These are phyloP conservation scores for Saccharomycopsis phalli DNA, from an alignment of 1,139 yeast species.

Conservation along the genomic window DNA sequence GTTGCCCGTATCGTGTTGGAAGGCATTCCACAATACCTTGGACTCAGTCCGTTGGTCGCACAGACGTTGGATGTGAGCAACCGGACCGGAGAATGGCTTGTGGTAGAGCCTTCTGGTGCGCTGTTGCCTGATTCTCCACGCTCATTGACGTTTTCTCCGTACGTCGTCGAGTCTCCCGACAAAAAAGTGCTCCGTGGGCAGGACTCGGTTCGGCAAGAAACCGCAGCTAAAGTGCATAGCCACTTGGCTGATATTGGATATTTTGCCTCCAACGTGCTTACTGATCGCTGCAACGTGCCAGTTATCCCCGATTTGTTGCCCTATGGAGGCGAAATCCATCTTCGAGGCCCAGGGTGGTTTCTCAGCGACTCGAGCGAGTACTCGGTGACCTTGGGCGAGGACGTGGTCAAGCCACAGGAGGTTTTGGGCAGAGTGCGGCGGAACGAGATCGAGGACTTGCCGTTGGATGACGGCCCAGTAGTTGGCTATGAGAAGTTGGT, in stretches of 20 bases:
- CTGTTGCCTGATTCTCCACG: constrained; percentile 35
- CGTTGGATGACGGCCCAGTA: constrained; percentile 26
- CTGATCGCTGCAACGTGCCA: constrained; percentile 45
- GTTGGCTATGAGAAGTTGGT: constrained; percentile 52
- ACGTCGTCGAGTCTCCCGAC: constrained; percentile 34
- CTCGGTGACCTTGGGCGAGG: constrained; percentile 39
- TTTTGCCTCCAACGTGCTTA: constrained; percentile 30
- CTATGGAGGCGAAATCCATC: constrained; percentile 54
- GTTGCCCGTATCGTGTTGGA: constrained; percentile 43
- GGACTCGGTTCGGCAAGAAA: constrained; percentile 11
- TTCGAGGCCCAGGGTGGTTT: too few species aligned
- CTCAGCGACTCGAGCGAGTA: constrained; percentile 29
- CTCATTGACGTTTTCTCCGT: constrained; percentile 45
- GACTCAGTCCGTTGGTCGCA: constrained; percentile 49
- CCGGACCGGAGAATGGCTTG: constrained; percentile 45
- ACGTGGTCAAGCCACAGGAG: constrained; percentile 32
- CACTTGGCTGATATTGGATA: constrained; percentile 20
- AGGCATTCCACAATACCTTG: constrained; percentile 40
- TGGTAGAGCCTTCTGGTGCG: constrained; percentile 39
- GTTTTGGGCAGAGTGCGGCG: constrained; percentile 6
- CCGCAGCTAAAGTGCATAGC: constrained; percentile 21
- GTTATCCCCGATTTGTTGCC: constrained; percentile 41
- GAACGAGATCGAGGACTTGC: constrained; percentile 8
- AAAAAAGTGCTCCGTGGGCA: constrained; percentile 22
- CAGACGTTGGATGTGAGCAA: constrained; percentile 44